Evolutionary conservation across 1,284 basidiomycete species (phyloP).

Genomic region (Paramarasmius palmivorus): DNA sequence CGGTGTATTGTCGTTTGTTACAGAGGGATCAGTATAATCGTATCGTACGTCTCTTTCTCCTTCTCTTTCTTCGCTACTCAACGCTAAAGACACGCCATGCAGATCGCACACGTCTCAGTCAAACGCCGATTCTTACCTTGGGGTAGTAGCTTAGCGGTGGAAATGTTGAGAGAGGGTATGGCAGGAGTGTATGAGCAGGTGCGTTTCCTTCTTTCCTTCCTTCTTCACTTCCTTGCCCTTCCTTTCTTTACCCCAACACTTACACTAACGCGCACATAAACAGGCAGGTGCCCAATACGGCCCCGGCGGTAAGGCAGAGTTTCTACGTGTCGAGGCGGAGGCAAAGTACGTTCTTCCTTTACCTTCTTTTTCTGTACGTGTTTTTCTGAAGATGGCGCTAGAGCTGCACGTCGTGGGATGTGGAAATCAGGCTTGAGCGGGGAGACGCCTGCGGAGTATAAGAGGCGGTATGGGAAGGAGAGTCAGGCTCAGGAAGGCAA

Average conservation of each 20-base stretch:
- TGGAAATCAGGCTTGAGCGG: constrained; percentile 61
- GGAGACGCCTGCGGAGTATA: constrained; percentile 81
- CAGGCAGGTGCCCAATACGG: constrained; percentile 80
- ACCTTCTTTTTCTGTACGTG: no score
- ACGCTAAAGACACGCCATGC: background rate
- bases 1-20: constrained; percentile 68
- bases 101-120: constrained; percentile 71
- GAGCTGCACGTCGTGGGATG: constrained; percentile 63
- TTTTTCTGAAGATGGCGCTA: no score
- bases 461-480: constrained; percentile 51
- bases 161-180: constrained; percentile 80
- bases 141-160: constrained; percentile 62
- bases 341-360: constrained; percentile 70
- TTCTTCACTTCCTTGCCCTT: no score
- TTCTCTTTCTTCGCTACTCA: background rate
- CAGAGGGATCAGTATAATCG: constrained; percentile 82
- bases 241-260: no score
- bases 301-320: constrained; percentile 60
- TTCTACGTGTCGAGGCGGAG: constrained; percentile 56
- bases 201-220: background rate
- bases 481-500: background rate
- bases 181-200: constrained; percentile 72
- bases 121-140: constrained; percentile 50
- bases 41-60: constrained; percentile 48
- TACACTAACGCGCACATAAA: no score